Conservation (phyloP, 176 grass and related monocot genomes). For the Rhynchospora pubera region DNA sequence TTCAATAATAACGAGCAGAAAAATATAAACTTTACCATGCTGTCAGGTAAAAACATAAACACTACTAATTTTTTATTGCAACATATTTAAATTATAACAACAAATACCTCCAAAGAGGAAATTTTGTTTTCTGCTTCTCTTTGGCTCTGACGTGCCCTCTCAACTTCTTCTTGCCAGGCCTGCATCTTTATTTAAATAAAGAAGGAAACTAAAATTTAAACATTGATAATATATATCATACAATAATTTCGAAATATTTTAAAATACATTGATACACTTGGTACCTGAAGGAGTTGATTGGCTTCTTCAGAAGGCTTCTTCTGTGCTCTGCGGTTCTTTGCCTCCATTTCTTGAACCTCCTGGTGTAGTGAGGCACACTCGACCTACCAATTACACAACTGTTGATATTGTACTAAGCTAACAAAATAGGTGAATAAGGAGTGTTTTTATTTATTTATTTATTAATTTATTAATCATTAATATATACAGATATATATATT, state of each 20-base stretch:
- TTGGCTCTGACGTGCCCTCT: constrained; percentile 83
- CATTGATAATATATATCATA: background rate
- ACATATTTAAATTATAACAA: constrained; percentile 27
- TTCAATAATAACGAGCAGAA: constrained; percentile 27
- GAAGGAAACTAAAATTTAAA: constrained; percentile 24
- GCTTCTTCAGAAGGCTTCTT: constrained; percentile 97
- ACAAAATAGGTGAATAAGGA: constrained; percentile 2
- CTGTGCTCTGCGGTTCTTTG: constrained; percentile 68
- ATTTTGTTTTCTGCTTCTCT: constrained; percentile 92
- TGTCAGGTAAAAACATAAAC: background rate
- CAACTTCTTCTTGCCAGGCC: constrained; percentile 95
- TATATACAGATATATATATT: too few relatives aligned
- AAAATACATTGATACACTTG: constrained; percentile 23
- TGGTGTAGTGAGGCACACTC: constrained; percentile 81
- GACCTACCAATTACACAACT: constrained; percentile 46
- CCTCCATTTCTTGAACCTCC: constrained; percentile 89
- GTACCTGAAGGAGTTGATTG: constrained; percentile 85
- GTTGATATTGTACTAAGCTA: constrained; percentile 7
- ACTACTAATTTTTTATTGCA: constrained; percentile 1
- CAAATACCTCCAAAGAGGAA: constrained; percentile 63
- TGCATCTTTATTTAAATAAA: constrained; percentile 58
- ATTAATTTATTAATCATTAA: background rate
- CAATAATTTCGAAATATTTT: background rate
- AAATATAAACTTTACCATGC: constrained; percentile 7
- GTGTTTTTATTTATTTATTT: background rate